Base-by-base conservation (phyloP, 179 eudicot genomes). In the Dionaea muscipula region DNA sequence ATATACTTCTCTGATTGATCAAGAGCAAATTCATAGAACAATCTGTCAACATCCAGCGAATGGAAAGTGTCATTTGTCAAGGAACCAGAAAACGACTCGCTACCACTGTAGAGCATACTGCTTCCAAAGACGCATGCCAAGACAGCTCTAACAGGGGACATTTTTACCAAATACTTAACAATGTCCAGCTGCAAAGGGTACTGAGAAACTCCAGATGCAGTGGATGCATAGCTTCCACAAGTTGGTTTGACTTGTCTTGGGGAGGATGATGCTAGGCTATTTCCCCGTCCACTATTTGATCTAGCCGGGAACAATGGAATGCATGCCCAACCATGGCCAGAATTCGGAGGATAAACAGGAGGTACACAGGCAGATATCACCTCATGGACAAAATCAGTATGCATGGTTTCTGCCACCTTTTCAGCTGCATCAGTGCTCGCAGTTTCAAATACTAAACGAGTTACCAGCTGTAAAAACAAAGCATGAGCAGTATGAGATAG, bases 351-450 rank as follows among this genome's bases (percentile, higher is more conserved):
- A 71, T 82, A 85, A 48, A 93, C 93, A 57, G 99, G 95, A 57
- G 99, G 96, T 23, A 93, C 99, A 67, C 99, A 93, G 18, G 99
- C 93, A 53, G 99, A 88, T 49, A 93, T 83, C 59, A 93, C 93
- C 79, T 93, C 99, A 53, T 93, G 99, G 57, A 83, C 99, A 76
- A 93, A 93, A 81, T 93, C 99, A 64, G 93, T 71, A 74, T 68
- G 75, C 99, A 93, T 93, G 53, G 88, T 84, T 55, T 93, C 96
- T 55, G 99, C 94, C 21, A 83, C 95, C 75, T 82, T 93, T 73
- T 66, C 94, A 60, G 99, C 99, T 54, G 99, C 99, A 68, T 93
- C 99, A 33, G 99, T 93, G 80, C 95, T 93, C 56, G 86, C 99
- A 60, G 73, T 69, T 62, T 88, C 95, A 67, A 93, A 93, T 35